Conservation (phyloP, 2,329 filamentous ascomycete species). For the Arthrobotrys sinensis region DNA sequence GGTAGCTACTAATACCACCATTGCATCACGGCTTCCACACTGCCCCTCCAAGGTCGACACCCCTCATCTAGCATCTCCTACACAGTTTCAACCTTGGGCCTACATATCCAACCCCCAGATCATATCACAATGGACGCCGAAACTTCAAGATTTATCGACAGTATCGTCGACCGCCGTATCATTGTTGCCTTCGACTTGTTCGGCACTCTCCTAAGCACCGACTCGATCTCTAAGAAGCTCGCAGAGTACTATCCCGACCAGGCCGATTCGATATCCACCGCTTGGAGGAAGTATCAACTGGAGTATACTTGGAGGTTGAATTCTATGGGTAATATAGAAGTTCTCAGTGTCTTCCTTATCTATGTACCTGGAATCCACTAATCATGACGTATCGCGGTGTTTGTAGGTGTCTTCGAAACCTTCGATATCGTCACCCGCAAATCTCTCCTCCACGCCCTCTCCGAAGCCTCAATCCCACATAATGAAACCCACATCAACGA, state of each 20-base stretch:
- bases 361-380: not conserved
- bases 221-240: conserved; percentile 76
- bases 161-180: conserved; percentile 54
- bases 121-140: conserved; percentile 42
- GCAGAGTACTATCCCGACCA: conserved; percentile 71
- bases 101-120: not conserved
- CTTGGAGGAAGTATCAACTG: conserved; percentile 80
- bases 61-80: not conserved
- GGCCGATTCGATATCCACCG: conserved; percentile 73
- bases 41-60: not conserved
- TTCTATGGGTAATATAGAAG: conserved; percentile 76
- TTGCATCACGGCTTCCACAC: not conserved
- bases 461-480: conserved; percentile 69
- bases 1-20: not conserved
- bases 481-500: conserved; percentile 65
- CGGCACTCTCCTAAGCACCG: conserved; percentile 80
- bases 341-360: not conserved
- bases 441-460: conserved; percentile 76
- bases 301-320: conserved; percentile 84
- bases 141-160: conserved; percentile 47
- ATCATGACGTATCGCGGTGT: not conserved
- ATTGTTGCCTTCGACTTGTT: conserved; percentile 82
- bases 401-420: conserved; percentile 73
- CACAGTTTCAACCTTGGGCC: not conserved
- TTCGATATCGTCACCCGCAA: conserved; percentile 77